Conservation (phyloP, 1,139 yeast genomes). For the Kodamaea arcana region DNA sequence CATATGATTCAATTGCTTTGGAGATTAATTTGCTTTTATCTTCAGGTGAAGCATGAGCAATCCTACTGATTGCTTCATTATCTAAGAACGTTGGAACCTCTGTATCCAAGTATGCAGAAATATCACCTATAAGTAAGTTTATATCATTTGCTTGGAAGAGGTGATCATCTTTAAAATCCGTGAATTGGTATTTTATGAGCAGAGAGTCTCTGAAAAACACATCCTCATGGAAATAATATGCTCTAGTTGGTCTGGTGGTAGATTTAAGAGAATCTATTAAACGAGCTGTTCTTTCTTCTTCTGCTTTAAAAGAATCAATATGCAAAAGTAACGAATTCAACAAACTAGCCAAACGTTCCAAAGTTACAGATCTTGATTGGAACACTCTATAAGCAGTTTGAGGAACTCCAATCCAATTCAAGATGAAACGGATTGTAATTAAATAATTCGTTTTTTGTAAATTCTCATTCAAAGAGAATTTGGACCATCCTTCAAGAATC, state of each 20-base stretch:
- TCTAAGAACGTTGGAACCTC: conserved; percentile 28
- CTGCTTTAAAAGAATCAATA: background rate
- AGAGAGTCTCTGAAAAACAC: conserved; percentile 56
- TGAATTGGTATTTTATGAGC: conserved; percentile 49
- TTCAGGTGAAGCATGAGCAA: conserved; percentile 3
- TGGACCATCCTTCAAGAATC: conserved; percentile 20
- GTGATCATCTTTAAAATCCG: conserved; percentile 57
- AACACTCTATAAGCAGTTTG: conserved; percentile 36
- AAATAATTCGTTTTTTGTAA: conserved; percentile 11
- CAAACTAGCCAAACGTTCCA: conserved; percentile 29
- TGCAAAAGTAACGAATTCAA: conserved; percentile 22
- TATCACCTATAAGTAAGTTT: conserved; percentile 33
- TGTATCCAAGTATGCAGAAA: conserved; percentile 14
- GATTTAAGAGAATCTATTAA: conserved; percentile 10
- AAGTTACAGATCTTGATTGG: conserved; percentile 26
- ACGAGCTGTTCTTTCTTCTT: conserved; percentile 3
- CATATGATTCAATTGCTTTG: conserved; percentile 17
- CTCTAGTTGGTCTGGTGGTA: conserved; percentile 34
- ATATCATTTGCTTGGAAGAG: conserved; percentile 30
- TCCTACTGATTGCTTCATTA: conserved; percentile 11
- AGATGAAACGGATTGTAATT: conserved; percentile 41
- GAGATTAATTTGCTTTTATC: conserved; percentile 4
- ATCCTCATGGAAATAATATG: conserved; percentile 60
- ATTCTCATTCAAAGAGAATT: conserved; percentile 18
- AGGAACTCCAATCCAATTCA: conserved; percentile 52